A percentile compares a stretch with the other conserved stretches of the same genome.
These are phyloP conservation scores for Kwoniella dendrophila DNA, from an alignment of 768 basidiomycete genomes.

Conservation along the genomic window DNA sequence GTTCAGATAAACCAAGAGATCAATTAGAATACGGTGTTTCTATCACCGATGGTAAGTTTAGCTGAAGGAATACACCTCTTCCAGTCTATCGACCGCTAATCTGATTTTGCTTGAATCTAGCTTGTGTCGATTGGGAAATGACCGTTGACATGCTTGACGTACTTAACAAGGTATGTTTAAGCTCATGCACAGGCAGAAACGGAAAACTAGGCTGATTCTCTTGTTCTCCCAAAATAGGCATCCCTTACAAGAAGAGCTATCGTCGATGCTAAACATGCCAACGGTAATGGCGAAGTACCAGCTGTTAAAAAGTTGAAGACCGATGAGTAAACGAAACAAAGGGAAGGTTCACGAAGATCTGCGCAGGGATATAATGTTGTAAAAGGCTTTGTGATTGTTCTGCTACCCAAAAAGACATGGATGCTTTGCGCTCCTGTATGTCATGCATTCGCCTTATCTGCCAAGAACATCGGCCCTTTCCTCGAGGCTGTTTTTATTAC, in stretches of 20 bases:
- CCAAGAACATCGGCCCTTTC: no score
- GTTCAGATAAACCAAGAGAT: constrained; percentile 43
- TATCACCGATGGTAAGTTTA: constrained; percentile 49
- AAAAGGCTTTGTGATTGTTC: no score
- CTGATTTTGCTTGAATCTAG: constrained; percentile 46
- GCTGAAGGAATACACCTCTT: not conserved
- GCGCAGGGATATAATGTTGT: no score
- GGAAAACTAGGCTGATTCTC: not conserved
- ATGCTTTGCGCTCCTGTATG: no score
- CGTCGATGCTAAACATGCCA: constrained; percentile 30
- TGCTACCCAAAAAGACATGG: no score
- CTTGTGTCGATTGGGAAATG: constrained; percentile 85
- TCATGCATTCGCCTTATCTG: no score
- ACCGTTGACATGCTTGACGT: constrained; percentile 58
- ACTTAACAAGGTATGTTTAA: constrained; percentile 39
- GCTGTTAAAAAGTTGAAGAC: constrained; percentile 36
- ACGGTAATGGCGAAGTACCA: constrained; percentile 29
- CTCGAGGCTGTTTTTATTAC: not conserved
- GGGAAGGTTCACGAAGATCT: not conserved
- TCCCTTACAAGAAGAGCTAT: constrained; percentile 38
- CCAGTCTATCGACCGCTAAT: not conserved
- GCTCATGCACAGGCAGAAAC: not conserved
- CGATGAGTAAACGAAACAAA: constrained; percentile 13
- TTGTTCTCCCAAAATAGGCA: constrained; percentile 24
- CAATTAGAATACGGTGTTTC: constrained; percentile 58